Percentiles rank a stretch among this genome's conserved stretches.
phyloP scores from a whole-genome alignment of 2,329 filamentous ascomycete genomes.

The Monilinia fructigena region DNA sequence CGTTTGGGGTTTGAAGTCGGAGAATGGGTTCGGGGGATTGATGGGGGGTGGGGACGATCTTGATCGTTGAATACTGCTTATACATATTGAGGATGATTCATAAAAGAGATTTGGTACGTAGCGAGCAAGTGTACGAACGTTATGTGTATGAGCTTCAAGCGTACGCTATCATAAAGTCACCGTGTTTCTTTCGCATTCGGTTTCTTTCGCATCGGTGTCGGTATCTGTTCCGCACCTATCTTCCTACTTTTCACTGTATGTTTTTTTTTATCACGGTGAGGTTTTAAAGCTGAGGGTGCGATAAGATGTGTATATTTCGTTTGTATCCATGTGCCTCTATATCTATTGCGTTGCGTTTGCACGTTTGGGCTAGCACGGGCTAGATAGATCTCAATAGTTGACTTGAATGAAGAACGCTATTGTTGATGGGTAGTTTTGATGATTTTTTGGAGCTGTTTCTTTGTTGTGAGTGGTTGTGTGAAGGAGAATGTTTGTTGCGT shows the following conservation, averaged over 20 bases:
- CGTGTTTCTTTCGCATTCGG: not conserved
- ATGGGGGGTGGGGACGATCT: slow-evolving; percentile 27
- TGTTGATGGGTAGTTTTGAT: not conserved
- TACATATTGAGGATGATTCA: slow-evolving; percentile 5
- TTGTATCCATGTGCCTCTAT: not conserved
- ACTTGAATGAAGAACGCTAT: not conserved
- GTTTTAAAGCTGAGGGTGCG: not conserved
- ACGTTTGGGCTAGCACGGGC: not conserved
- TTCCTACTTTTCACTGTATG: slow-evolving; percentile 3
- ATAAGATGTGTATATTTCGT: not conserved
- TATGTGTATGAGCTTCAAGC: not conserved
- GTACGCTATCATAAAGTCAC: too few relatives aligned
- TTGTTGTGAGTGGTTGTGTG: too few relatives aligned
- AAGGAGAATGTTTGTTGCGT: too few relatives aligned
- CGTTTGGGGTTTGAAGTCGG: slow-evolving; percentile 83
- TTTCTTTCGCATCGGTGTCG: not conserved
- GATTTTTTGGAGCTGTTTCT: too few relatives aligned
- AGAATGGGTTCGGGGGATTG: slow-evolving; percentile 62
- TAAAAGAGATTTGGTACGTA: slow-evolving; percentile 1
- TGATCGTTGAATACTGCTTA: not conserved
- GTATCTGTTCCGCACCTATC: not conserved
- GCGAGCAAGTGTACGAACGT: not conserved
- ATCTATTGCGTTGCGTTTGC: not conserved
- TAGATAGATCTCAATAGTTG: slow-evolving; percentile 8
- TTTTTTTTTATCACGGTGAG: not conserved